These are phyloP conservation scores for Crinitomyces ghanaensis DNA, from an alignment of 805 yeast genomes.

Conservation along the genomic window DNA sequence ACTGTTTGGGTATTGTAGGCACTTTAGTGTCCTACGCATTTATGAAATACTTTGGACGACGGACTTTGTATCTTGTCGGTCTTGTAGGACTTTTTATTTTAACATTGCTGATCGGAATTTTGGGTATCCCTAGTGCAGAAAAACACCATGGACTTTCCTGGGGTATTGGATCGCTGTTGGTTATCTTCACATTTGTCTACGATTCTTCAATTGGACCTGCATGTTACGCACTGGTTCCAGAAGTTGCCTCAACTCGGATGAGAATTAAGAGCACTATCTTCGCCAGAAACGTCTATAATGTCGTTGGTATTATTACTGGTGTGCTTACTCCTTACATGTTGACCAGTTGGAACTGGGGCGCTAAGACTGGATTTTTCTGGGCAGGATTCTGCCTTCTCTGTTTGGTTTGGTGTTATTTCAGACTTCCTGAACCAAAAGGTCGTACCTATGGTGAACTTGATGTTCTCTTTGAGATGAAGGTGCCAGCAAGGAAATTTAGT, in stretches of 20 bases:
- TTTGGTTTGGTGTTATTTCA: constrained; percentile 37
- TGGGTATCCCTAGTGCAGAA: constrained; percentile 26
- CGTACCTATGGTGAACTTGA: constrained; percentile 52
- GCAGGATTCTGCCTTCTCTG: constrained; percentile 26
- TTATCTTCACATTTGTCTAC: constrained; percentile 35
- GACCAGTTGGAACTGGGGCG: constrained; percentile 35
- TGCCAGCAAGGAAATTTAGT: constrained; percentile 21
- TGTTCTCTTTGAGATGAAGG: constrained; percentile 32
- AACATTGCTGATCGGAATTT: constrained; percentile 34
- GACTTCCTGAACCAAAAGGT: constrained; percentile 48
- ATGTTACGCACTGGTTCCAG: constrained; percentile 31
- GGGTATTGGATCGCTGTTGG: constrained; percentile 33
- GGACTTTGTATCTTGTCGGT: constrained; percentile 23
- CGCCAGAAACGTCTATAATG: constrained; percentile 26
- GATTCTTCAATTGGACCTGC: constrained; percentile 37
- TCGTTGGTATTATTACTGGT: constrained; percentile 13
- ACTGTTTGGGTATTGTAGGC: constrained; percentile 36
- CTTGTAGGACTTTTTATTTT: constrained; percentile 26
- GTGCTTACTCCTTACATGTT: constrained; percentile 34
- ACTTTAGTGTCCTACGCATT: constrained; percentile 20
- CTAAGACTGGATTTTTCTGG: constrained; percentile 38
- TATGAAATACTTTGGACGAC: constrained; percentile 17
- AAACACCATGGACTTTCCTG: constrained; percentile 13
- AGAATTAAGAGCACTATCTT: constrained; percentile 34
- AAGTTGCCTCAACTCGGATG: constrained; percentile 31